Conservation (phyloP, 169 alveolate genomes). For the Plasmodium billcollinsi region DNA sequence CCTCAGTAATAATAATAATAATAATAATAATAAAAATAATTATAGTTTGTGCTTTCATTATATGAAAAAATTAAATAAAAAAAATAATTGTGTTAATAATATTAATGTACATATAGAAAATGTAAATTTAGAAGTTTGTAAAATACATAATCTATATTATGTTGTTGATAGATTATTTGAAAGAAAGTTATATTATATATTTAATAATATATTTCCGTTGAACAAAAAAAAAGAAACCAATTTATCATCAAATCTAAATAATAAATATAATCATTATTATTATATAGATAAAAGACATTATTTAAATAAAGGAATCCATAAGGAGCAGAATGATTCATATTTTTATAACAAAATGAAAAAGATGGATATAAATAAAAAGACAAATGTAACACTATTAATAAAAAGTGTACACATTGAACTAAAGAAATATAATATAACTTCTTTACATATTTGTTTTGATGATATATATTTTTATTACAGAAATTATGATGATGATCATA, state of each 20-base stretch:
- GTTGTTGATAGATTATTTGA: conserved; percentile 2
- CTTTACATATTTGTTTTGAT: conserved; percentile 6
- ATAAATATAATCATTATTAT: too few relatives aligned
- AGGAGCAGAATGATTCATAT: not conserved
- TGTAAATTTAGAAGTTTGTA: not conserved
- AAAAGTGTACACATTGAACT: not conserved
- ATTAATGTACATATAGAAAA: conserved; percentile 10
- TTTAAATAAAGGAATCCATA: too few relatives aligned
- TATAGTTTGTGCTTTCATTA: conserved; percentile 3
- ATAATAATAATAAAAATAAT: not conserved
- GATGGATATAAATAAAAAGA: too few relatives aligned
- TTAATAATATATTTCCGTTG: not conserved
- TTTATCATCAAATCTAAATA: too few relatives aligned
- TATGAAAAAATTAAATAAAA: conserved; percentile 16
- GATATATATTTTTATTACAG: not conserved
- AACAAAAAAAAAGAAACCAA: not conserved
- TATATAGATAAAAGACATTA: too few relatives aligned
- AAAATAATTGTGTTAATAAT: not conserved
- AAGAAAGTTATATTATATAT: conserved; percentile 9
- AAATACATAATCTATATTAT: conserved; percentile 4
- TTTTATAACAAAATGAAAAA: too few relatives aligned
- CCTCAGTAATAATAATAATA: not conserved
- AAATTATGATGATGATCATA: not conserved
- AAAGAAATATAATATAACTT: conserved; percentile 3
- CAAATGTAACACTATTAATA: not conserved